Conservation (phyloP, 1,284 basidiomycete species). For the Stereum hirsutum region DNA sequence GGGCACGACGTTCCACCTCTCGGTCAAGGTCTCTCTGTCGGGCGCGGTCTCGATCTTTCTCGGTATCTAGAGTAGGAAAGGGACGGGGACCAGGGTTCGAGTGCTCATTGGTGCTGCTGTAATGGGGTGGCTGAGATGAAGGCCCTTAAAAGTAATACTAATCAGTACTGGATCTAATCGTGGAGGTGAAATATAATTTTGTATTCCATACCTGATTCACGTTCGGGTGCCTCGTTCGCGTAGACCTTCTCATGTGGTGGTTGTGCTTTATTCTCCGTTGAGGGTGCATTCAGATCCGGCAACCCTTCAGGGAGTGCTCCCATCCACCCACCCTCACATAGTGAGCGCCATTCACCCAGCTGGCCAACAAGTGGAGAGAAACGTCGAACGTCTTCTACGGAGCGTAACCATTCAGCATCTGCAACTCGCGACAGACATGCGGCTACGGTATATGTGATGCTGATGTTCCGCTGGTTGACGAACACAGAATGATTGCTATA, state of each 20-base stretch:
- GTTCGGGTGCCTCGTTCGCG: background rate
- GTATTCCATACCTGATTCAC: constrained; percentile 8
- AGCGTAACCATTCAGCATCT: constrained; percentile 66
- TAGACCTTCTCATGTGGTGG: background rate
- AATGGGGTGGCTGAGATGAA: background rate
- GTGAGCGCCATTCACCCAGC: constrained; percentile 58
- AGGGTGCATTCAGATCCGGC: constrained; percentile 26
- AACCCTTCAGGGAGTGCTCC: constrained; percentile 46
- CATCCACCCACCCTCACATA: constrained; percentile 69
- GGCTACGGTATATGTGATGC: constrained; percentile 51
- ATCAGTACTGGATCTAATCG: background rate
- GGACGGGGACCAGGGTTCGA: background rate
- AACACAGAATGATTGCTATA: constrained; percentile 60
- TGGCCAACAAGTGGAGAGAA: constrained; percentile 56
- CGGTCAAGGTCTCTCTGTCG: too few relatives aligned
- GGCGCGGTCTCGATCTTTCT: background rate
- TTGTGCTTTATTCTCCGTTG: constrained; percentile 6
- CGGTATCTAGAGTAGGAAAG: background rate
- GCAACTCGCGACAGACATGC: constrained; percentile 58
- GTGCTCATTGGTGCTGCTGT: background rate
- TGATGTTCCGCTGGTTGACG: constrained; percentile 51
- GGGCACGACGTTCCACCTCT: too few relatives aligned
- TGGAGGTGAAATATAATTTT: background rate
- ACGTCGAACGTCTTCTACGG: constrained; percentile 61
- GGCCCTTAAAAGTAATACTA: background rate